Base-by-base conservation (phyloP, 768 basidiomycete species). In the Suillus lakei region DNA sequence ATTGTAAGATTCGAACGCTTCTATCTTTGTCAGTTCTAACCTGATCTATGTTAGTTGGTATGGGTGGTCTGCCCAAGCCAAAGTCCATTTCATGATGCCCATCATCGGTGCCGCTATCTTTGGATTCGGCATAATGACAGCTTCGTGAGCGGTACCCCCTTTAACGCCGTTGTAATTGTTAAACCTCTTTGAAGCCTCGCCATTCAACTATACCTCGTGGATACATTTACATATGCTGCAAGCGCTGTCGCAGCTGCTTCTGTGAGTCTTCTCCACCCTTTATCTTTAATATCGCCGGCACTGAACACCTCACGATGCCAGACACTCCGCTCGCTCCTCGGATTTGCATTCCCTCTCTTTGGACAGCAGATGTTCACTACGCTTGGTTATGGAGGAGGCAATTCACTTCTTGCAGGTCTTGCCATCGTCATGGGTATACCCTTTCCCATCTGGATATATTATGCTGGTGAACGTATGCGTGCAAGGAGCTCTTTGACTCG, bases 31-130 rank as follows among this genome's bases (percentile, higher is more conserved):
- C 12, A 1, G 8, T n/a, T 56, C 30, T 34, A 30, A 15, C 13
- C 23, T 70, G 44, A 68, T 43, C 23, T 32, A 41, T 28, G 55
- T 1, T 61, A 91, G 89, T 66, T 91, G 91, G 91, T 93, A 91
- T 70, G 91, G 91, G 21, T 93, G 91, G 91, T 90, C 91, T n/a
- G 91, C 91, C 4, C 79, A 89, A 64, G 84, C 86, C 0, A 76
- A 76, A 50, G 66, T 86, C 0, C 89, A 92, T 69, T 92, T 90
- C 90, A 89, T 92, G 38, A 88, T 91, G 86, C 89, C 90, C 9
- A 87, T 90, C 67, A 82, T 86, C 56, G 88, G 88, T 4, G 81
- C 86, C 8, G 83, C 80, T 0, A 84, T 89, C 55, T 88, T 83
- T 65, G 85, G 86, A 9, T 89, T 90, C 64, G 85, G 83, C 7